Percentiles rank a stretch among this genome's conserved stretches.
phyloP scores from a whole-genome alignment of 208 protist species.

The Trypanosoma boissoni region DNA sequence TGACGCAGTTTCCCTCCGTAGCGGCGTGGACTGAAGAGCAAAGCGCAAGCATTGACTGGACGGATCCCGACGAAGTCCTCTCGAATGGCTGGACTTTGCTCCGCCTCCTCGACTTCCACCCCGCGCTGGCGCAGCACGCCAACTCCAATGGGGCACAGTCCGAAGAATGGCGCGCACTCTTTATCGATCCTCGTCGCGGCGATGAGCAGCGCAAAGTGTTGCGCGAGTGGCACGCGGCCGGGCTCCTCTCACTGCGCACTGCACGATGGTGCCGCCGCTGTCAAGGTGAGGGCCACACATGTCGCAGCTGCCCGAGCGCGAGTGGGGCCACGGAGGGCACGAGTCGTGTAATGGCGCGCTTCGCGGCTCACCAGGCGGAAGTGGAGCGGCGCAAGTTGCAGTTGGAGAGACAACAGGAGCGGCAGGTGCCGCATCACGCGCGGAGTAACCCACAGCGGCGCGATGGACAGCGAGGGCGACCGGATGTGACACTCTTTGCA shows the following conservation, averaged over 20 bases:
- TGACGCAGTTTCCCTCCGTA: slow-evolving; percentile 15
- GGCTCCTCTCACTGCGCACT: slow-evolving; percentile 37
- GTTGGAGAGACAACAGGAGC: slow-evolving; percentile 54
- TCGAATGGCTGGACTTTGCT: slow-evolving; percentile 77
- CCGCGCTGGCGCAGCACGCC: slow-evolving; percentile 38
- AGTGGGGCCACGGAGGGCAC: slow-evolving; percentile 1
- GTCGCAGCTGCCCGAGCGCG: slow-evolving; percentile 32
- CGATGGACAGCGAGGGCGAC: neutral
- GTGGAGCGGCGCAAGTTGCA: slow-evolving; percentile 67
- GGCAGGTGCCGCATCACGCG: slow-evolving; percentile 3
- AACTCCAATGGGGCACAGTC: slow-evolving; percentile 14
- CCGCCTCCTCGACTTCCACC: slow-evolving; percentile 57
- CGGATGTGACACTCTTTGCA: slow-evolving; percentile 39
- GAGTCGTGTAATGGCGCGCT: slow-evolving; percentile 23
- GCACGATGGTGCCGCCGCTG: slow-evolving; percentile 76
- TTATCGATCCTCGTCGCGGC: slow-evolving; percentile 22
- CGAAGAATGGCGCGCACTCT: slow-evolving; percentile 20
- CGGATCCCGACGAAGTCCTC: slow-evolving; percentile 49
- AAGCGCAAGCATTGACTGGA: slow-evolving; percentile 79
- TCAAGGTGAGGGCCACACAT: slow-evolving; percentile 59
- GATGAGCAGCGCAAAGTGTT: slow-evolving; percentile 31
- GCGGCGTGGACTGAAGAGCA: slow-evolving; percentile 71
- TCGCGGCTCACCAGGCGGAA: slow-evolving; percentile 57
- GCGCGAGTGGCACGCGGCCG: slow-evolving; percentile 34
- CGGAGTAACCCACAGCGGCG: neutral